Evolutionary conservation across 805 yeast species (phyloP), one percentile per base, ranked within the genome.

Genomic region (Starmerella apis): DNA sequence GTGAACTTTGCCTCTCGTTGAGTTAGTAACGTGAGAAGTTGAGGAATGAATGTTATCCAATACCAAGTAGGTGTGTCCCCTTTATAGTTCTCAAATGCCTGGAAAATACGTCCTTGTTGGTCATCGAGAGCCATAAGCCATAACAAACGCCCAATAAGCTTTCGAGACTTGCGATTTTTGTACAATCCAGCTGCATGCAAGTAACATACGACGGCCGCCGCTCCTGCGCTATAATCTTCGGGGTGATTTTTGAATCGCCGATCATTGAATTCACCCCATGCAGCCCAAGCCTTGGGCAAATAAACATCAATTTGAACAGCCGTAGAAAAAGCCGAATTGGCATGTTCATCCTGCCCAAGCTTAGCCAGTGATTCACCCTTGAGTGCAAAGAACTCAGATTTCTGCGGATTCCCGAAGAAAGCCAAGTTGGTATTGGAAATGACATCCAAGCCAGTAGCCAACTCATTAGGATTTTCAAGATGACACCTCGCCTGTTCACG

Each of bases 31-130:
- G 96, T 82, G 58, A 92, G 71, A 52, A 92, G 71, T 66, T 94
- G 98, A 2, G 98, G 98, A 57, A 92, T 87, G 61, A 83, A 92
- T 0, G 97, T 86, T 41, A 92, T 86, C 97, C 97, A 92, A 65
- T 90, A 90, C 99, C 99, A 92, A 2, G 90, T 95, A 4, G 99
- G 98, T 37, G 86, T 86, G 56, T 94, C 99, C 19, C 97, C 96
- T 55, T 88, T 78, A 65, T 86, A 92, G 45, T 83, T 80, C 49
- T 87, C 95, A 66, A 90, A 90, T 0, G 96, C 95, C 53, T 80
- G 80, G 0, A 94, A 78, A 43, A 92, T 71, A 0, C 87, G 76
- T 1, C 94, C 94, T 4, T 78, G 71, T 1, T 82, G 71, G 64
- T 92, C 96, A 66, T 92, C 97, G 67, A 90, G 71, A 54, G 95